These are phyloP conservation scores for Oryza meyeriana DNA, from an alignment of 176 grass and related monocot genomes.

Conservation along the genomic window DNA sequence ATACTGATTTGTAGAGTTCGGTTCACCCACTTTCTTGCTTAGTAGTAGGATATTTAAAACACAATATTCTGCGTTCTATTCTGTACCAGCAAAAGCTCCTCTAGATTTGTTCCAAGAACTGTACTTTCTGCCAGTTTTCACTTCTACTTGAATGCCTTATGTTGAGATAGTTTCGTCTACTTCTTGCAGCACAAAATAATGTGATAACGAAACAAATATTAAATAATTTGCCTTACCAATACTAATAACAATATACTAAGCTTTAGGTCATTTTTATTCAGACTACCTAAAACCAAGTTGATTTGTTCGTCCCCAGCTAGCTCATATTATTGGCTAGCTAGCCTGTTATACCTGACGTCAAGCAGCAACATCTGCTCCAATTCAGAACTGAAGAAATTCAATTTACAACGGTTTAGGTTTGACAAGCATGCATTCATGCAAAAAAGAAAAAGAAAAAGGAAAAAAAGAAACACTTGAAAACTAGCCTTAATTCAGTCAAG, in stretches of 20 bases:
- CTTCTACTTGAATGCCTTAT: not conserved
- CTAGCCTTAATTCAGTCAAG: not conserved
- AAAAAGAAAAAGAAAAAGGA: too few species aligned
- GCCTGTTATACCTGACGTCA: not conserved
- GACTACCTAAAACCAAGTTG: not conserved
- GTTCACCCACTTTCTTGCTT: not conserved
- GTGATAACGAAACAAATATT: too few species aligned
- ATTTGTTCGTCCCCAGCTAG: not conserved
- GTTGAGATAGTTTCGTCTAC: not conserved
- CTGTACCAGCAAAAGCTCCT: not conserved
- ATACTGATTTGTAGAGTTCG: constrained; percentile 12
- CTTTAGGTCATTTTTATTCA: not conserved
- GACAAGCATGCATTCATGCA: not conserved
- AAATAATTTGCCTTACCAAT: not conserved
- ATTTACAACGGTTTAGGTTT: not conserved
- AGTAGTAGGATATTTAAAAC: not conserved
- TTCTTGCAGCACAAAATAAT: not conserved
- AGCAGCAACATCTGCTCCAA: not conserved
- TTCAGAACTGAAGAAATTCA: not conserved
- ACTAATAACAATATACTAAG: not conserved
- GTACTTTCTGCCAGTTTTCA: not conserved
- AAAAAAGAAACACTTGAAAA: too few species aligned
- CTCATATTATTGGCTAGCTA: not conserved
- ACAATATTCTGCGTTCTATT: not conserved
- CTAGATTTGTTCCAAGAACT: not conserved